Evolutionary conservation across 768 basidiomycete species (phyloP), one percentile per base, ranked within the genome.

Genomic region (Auriscalpium microsporum): DNA sequence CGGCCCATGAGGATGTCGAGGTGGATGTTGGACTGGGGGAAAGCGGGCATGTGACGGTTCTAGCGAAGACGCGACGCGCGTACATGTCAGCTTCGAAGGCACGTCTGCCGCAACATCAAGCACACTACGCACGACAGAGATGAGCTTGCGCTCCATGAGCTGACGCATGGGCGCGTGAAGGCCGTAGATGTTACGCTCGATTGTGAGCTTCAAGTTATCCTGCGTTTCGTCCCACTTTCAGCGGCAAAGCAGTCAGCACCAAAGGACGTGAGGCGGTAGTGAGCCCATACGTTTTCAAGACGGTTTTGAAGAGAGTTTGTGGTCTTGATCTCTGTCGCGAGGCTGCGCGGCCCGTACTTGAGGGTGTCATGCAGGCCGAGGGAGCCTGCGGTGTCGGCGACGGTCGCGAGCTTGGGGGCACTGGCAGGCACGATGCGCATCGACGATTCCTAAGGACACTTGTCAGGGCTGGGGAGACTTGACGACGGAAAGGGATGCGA

Each of bases 1-100:
- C 86, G 83, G 47, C 95, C 95, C 83, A 90, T 89, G 56, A 99
- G 71, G 62, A 98, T 90, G 68, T 99, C 95, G 28, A 94, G 81
- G 60, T 90, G 86, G 40, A 97, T 66, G 71, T 97, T 96, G 10
- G 84, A 82, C 51, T 78, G 79, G 14, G 78, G 73, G 61, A 84
- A 68, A 40, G 74, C 80, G 14, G 87, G 78, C 72, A 88, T 79
- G 58, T 83, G 84, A 3, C 82, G 78, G 62, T 74, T 79, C 90
- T 92, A 64, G 11, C 58, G 40, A 55, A 55, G 38, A 45, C 28
- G 53, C 40, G 19, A 16, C 50, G 44, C 21, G 16, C 42, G 5
- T 48, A 21, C 55, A 45, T 49, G 53, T n/a, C 11, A 16, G 21
- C 17, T 19, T 37, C 7, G 13, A 53, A 3, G 17, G 21, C 58